Evolutionary conservation across 2,329 filamentous ascomycete genomes (phyloP).

Genomic region (Hymenoscyphus salicellus): DNA sequence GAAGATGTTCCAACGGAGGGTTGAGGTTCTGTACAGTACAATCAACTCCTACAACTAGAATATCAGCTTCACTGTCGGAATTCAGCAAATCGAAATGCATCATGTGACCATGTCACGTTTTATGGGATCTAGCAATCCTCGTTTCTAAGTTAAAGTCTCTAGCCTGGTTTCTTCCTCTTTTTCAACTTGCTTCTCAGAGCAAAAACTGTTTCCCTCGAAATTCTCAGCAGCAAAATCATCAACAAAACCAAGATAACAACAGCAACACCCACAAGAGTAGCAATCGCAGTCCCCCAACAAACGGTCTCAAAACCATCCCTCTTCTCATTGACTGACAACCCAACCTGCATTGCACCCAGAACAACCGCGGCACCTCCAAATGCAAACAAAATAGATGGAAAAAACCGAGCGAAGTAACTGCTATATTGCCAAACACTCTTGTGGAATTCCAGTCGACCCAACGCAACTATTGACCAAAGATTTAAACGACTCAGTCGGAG

Average conservation of each 20-base stretch:
- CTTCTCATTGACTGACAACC: neutral
- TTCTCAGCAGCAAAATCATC: neutral
- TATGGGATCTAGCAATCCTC: neutral
- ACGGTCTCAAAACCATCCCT: neutral
- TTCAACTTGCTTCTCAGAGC: neutral
- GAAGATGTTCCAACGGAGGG: conserved; percentile 17
- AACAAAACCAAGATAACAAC: neutral
- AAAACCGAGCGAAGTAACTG: conserved; percentile 8
- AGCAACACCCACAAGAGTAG: conserved; percentile 2
- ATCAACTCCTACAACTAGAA: neutral
- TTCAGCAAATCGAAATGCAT: neutral
- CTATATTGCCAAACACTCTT: conserved; percentile 9
- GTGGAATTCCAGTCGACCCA: conserved; percentile 5
- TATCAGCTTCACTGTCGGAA: neutral
- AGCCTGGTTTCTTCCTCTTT: neutral
- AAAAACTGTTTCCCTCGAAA: neutral
- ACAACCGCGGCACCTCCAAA: neutral
- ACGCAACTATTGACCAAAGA: conserved; percentile 8
- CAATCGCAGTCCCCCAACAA: neutral
- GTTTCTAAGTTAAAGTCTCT: neutral
- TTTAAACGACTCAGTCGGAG: conserved; percentile 31
- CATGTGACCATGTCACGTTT: neutral
- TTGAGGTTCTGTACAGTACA: neutral
- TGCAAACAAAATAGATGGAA: conserved; percentile 11
- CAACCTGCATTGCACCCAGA: conserved; percentile 16